Evolutionary conservation across 805 yeast genomes (phyloP).

Genomic region (Wickerhamomyces sydowiorum): DNA sequence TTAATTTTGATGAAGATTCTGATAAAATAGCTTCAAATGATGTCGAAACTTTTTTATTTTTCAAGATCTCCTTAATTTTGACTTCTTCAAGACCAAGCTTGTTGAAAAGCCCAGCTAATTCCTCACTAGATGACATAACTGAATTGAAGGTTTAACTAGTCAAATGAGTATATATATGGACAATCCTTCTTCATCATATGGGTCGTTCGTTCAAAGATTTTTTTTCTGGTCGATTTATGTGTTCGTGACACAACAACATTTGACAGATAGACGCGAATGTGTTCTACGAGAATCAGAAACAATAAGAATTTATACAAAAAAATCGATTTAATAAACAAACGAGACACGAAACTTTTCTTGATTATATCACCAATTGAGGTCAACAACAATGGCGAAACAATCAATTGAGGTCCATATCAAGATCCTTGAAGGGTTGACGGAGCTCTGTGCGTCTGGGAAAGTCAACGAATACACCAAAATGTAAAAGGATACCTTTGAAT

Average conservation of each 20-base stretch:
- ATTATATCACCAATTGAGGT: too few relatives aligned
- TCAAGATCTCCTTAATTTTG: slow-evolving; percentile 73
- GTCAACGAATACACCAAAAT: slow-evolving; percentile 1
- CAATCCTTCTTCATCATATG: too few relatives aligned
- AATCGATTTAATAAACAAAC: too few relatives aligned
- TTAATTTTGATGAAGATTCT: slow-evolving; percentile 30
- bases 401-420: too few relatives aligned
- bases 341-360: too few relatives aligned
- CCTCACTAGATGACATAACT: slow-evolving; percentile 25
- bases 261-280: not conserved
- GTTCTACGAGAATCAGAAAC: too few relatives aligned
- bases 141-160: not conserved
- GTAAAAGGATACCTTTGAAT: not conserved
- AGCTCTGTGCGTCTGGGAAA: not conserved
- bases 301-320: too few relatives aligned
- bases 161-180: too few relatives aligned
- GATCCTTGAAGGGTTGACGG: not conserved
- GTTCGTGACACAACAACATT: not conserved
- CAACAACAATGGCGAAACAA: not conserved
- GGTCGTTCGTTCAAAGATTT: not conserved
- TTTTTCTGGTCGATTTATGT: not conserved
- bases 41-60: slow-evolving; percentile 77
- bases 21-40: slow-evolving; percentile 57
- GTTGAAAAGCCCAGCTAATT: slow-evolving; percentile 26
- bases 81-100: slow-evolving; percentile 64